Evolutionary conservation across 2,329 filamentous ascomycete species (phyloP).

Genomic region (Capronia coronata): DNA sequence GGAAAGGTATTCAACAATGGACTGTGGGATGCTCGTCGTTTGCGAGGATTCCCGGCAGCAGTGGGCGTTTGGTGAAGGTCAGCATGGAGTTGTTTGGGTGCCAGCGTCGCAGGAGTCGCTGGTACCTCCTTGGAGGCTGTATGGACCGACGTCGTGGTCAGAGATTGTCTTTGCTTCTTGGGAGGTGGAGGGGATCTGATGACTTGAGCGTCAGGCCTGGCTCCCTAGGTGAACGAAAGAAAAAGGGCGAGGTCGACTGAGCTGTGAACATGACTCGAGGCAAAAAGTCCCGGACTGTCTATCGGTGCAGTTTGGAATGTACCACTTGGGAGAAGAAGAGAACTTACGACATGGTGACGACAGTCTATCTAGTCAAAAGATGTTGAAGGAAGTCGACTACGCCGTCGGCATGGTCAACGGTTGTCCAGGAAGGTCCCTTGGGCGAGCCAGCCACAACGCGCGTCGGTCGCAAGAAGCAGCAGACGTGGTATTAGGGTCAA

Average conservation of each 20-base stretch:
- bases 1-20: constrained; percentile 25
- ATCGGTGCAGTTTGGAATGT: constrained; percentile 13
- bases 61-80: constrained; percentile 18
- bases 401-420: constrained; percentile 22
- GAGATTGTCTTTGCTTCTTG: constrained; percentile 19
- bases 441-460: constrained; percentile 15
- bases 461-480: constrained; percentile 9
- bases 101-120: constrained; percentile 17
- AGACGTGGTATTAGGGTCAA: constrained; percentile 16
- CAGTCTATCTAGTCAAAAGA: constrained; percentile 20
- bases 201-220: constrained; percentile 4
- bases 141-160: constrained; percentile 14
- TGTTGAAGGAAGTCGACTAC: constrained; percentile 14
- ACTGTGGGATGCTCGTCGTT: constrained; percentile 39
- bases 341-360: constrained; percentile 26
- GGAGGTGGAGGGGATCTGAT: constrained; percentile 17
- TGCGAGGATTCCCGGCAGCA: constrained; percentile 35
- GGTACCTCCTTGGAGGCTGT: constrained; percentile 14
- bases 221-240: background rate
- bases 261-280: background rate
- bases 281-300: background rate
- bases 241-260: background rate
- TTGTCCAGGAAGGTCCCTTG: constrained; percentile 18
- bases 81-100: constrained; percentile 19
- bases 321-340: constrained; percentile 10